Percentiles rank a stretch among this genome's conserved stretches.
phyloP scores from a whole-genome alignment of 139 green algal genomes.

The Chlorella sp. region DNA sequence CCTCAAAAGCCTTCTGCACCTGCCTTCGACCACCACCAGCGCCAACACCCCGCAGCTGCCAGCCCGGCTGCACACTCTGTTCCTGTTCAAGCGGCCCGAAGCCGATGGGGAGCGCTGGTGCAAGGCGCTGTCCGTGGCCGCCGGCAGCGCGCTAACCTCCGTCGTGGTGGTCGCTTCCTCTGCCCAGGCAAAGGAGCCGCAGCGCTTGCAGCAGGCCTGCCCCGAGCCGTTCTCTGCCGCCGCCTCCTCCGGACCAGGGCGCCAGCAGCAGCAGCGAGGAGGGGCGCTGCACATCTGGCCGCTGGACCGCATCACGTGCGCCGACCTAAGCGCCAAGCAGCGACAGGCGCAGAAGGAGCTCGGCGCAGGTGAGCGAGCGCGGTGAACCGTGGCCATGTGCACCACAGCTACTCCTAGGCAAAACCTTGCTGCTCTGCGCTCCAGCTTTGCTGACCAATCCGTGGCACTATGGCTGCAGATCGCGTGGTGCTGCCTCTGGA shows the following conservation, averaged over 20 bases:
- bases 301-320: not conserved
- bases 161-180: too few relatives aligned
- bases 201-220: too few relatives aligned
- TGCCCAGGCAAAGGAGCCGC: too few relatives aligned
- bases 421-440: not conserved
- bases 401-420: too few relatives aligned
- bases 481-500: conserved; percentile 19
- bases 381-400: too few relatives aligned
- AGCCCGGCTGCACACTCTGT: not conserved
- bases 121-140: not conserved
- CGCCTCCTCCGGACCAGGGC: too few relatives aligned
- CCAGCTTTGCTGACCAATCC: not conserved
- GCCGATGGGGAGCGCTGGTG: not conserved
- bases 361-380: not conserved
- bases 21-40: too few relatives aligned
- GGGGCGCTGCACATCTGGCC: not conserved
- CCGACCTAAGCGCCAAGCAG: not conserved
- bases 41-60: too few relatives aligned
- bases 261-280: not conserved
- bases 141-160: too few relatives aligned
- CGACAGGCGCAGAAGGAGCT: not conserved
- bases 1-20: too few relatives aligned
- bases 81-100: too few relatives aligned
- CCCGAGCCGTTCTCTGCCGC: too few relatives aligned
- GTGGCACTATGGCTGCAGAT: conserved; percentile 3